phyloP scores from a whole-genome alignment of 176 grass and related monocot genomes.

The Luzula sylvatica region DNA sequence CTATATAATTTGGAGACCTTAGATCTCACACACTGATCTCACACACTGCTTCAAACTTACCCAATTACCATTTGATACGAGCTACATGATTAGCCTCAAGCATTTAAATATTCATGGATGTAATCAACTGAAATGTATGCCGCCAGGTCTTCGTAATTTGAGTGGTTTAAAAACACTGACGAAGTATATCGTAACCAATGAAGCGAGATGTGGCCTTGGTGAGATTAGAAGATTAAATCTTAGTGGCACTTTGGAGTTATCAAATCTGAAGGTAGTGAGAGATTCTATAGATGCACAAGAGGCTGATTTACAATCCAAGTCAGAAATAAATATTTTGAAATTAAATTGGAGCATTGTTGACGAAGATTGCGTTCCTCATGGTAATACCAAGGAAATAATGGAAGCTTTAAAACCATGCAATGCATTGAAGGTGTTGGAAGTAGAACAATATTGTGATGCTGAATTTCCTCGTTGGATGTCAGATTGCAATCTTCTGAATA shows the following conservation, averaged over 20 bases:
- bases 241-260: background rate
- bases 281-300: background rate
- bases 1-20: slow-evolving; percentile 1
- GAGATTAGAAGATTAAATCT: slow-evolving; percentile 25
- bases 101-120: slow-evolving; percentile 21
- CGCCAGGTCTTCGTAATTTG: slow-evolving; percentile 4
- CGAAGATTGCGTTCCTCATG: background rate
- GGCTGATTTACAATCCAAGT: slow-evolving; percentile 1
- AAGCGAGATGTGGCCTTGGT: slow-evolving; percentile 11
- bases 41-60: background rate
- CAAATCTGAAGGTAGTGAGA: slow-evolving; percentile 6
- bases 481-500: background rate
- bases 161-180: slow-evolving; percentile 20
- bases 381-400: background rate
- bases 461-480: slow-evolving; percentile 6
- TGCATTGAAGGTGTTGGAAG: background rate
- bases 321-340: background rate
- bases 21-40: background rate
- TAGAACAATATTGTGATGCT: background rate
- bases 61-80: slow-evolving; percentile 22
- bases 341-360: slow-evolving; percentile 8
- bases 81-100: slow-evolving; percentile 23
- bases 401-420: slow-evolving; percentile 10
- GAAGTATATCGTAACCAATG: background rate
- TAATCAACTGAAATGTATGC: slow-evolving; percentile 1